These are phyloP conservation scores for Aspergillus arachidicola DNA, from an alignment of 2,329 filamentous ascomycete species.

Conservation along the genomic window DNA sequence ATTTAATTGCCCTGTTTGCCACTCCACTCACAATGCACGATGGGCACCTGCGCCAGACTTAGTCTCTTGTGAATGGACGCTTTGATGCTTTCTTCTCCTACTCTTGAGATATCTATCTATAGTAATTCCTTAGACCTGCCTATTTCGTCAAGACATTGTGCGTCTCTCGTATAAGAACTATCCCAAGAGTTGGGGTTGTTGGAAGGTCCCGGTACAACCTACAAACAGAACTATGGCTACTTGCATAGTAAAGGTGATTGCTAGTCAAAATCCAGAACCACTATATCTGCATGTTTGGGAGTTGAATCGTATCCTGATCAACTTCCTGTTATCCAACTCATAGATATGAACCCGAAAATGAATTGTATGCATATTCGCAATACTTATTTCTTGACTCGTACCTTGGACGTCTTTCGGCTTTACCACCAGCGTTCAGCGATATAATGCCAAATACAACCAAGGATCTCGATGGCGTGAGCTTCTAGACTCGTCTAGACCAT, in stretches of 20 bases:
- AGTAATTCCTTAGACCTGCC: background rate
- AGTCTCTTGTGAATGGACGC: background rate
- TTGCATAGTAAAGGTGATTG: background rate
- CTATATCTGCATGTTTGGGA: background rate
- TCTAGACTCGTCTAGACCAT: conserved; percentile 1
- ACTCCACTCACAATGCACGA: background rate
- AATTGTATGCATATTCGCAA: background rate
- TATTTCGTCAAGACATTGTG: background rate
- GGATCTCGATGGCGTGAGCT: background rate
- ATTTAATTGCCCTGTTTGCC: conserved; percentile 3
- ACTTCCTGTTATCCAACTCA: background rate
- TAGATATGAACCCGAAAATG: background rate
- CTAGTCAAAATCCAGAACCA: background rate
- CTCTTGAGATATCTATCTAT: background rate
- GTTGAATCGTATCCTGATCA: background rate
- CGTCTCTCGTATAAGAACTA: background rate
- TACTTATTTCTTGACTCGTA: background rate
- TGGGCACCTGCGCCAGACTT: background rate
- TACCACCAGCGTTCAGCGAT: background rate
- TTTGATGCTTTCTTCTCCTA: background rate
- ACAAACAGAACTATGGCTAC: background rate
- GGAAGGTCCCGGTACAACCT: background rate
- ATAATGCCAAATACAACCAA: background rate
- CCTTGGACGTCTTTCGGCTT: background rate
- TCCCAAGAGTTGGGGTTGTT: background rate